Percentiles rank a stretch among this genome's conserved stretches.
Conservation (phyloP, 164 flowering plant genomes). For the Stephania japonica region DNA sequence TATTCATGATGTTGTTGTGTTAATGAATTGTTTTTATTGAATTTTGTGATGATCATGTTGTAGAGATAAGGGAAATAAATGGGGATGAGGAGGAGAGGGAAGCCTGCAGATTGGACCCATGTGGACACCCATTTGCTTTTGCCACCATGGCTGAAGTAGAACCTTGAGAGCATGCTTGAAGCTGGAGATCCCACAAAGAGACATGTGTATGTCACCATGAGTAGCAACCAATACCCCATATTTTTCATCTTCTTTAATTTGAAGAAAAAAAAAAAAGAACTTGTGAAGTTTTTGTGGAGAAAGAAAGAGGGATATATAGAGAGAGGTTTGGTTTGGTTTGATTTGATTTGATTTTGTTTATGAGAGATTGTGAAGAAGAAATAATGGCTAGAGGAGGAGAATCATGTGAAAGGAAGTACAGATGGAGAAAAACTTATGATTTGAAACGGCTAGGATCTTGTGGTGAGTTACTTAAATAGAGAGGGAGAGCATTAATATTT, state of each 20-base stretch:
- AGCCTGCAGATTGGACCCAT: slow-evolving; percentile 71
- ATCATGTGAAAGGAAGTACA: background rate
- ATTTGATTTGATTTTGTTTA: too few relatives aligned
- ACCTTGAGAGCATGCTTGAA: slow-evolving; percentile 49
- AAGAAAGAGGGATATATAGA: background rate
- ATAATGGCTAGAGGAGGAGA: background rate
- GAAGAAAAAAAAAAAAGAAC: background rate
- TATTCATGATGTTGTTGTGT: background rate
- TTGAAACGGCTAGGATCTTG: slow-evolving; percentile 3
- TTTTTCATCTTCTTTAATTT: background rate
- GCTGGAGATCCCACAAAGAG: slow-evolving; percentile 57
- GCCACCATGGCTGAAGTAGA: slow-evolving; percentile 74
- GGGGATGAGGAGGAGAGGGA: slow-evolving; percentile 54
- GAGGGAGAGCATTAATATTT: too few relatives aligned
- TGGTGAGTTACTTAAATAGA: background rate
- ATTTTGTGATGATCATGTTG: slow-evolving; percentile 10
- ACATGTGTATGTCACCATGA: slow-evolving; percentile 32
- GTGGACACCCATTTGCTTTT: slow-evolving; percentile 73
- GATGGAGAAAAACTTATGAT: background rate
- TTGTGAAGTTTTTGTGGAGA: background rate
- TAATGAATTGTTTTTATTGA: background rate
- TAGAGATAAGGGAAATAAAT: slow-evolving; percentile 32
- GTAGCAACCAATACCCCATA: slow-evolving; percentile 31
- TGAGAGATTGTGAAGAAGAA: background rate
- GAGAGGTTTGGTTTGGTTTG: background rate